Evolutionary conservation across 2,329 filamentous ascomycete genomes (phyloP), one percentile per base, ranked within the genome.

Genomic region (Thermomyces lanuginosus): DNA sequence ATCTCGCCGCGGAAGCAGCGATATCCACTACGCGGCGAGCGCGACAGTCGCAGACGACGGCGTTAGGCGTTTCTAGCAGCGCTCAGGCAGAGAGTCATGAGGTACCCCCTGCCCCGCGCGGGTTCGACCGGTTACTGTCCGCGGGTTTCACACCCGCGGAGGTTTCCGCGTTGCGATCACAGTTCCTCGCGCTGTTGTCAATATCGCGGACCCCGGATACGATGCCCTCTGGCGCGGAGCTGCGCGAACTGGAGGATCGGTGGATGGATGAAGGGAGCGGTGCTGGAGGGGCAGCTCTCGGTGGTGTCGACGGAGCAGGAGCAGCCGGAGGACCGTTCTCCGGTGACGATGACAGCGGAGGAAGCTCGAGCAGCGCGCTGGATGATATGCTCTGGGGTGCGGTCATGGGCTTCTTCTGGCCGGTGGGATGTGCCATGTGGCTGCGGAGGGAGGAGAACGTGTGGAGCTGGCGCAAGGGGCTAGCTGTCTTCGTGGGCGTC

Each of bases 341-440:
- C 33, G 41, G 49, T 7, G 49, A 42, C 3, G 48, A 54, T 35
- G 44, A 58, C 31, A 46, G 43, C 26, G 49, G 63, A 23, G 61
- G 63, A 9, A 44, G 43, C 2, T 52, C 45, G 26, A 36, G 40
- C 24, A 72, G 69, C 0, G 66, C 78, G 7, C 58, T 92, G 22
- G 86, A 95, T 44, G 76, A 91, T 43, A 70, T 93, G 59, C 63
- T 95, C 32, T 79, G 76, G 55, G 89, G 84, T 4, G 81, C 89
- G 51, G 60, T 91, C 32, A 79, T 89, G 43, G 89, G 89, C 0
- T 98, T 95, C 60, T 78, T 98, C 49, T 95, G 86, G 71, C 89
- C 89, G 3, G 53, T 95, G 6, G 86, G 81, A 0, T 83, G 80
- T 42, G 60, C 86, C 30, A 72, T 76, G 27, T 93, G 84, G 82